Evolutionary conservation across 202 grass and related monocot genomes (phyloP), one percentile per base, ranked within the genome.

Genomic region (Panicum hallii): DNA sequence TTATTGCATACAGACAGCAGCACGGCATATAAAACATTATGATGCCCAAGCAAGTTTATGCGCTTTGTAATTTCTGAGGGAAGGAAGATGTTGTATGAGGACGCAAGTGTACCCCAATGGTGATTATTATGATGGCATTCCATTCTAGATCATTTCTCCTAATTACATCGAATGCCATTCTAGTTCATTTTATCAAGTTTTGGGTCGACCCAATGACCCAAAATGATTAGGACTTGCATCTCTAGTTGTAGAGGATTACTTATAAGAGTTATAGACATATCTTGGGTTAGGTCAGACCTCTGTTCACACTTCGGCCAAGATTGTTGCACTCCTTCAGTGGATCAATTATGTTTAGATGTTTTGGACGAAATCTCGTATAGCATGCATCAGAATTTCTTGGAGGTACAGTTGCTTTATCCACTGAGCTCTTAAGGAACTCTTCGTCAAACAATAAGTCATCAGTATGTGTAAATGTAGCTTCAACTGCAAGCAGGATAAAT

Each of bases 241-340:
- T 49, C 12, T 15, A 49, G 11, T 36, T 58, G 11, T 36, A 3
- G 10, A 82, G 15, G 68, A 84, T 10, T 80, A 89, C 28, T 45
- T 62, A 36, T 56, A 67, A 63, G 54, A 72, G 68, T 26, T 12
- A 30, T 45, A 66, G 20, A 69, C 7, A 63, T 68, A 52, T 77
- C 30, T 83, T 81, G n/a, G n/a, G 62, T 40, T 73, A 84, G 47
- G 45, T 49, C 90, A 56, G 55, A 99, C 97, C 90, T 99, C 41
- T 94, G 91, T 93, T 96, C 41, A 99, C 88, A 84, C 97, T 99
- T 86, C 97, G 91, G 32, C 97, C 97, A 56, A 99, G 97, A 91
- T 99, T 99, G 83, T 99, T 99, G 82, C 84, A 50, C 67, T 88
- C 93, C 82, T 94, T 99, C 75, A 99, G 57, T 20, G 97, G 97